Evolutionary conservation across 495 filamentous ascomycete genomes (phyloP), one percentile per base, ranked within the genome.

Genomic region (Aspergillus steynii): DNA sequence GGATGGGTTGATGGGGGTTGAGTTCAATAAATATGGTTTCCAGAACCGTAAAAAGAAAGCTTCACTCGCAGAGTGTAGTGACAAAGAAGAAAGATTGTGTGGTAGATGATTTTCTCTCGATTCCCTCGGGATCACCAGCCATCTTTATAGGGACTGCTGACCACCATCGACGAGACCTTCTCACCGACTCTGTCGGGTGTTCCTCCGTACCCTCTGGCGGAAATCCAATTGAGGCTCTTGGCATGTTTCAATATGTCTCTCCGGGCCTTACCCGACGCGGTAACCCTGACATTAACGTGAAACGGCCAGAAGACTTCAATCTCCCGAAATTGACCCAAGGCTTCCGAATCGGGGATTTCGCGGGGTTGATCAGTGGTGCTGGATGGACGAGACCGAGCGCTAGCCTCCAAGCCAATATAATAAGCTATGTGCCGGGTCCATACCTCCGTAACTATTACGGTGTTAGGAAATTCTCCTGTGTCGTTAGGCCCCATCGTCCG

Each of bases 191-290:
- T 7, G 10, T 52, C 50, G 15, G 20, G 7, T 26, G 12, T 53
- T 53, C 51, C 25, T n/a, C 26, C 50, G 15, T 29, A 31, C 4
- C 4, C 52, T 32, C 55, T 53, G 58, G 52, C 42, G 58, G 58
- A 60, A 60, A 10, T 56, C n/a, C 42, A 20, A 5, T 47, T 26
- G 6, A 47, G 14, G 15, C 58, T 31, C 58, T 47, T 60, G 51
- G 50, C 50, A n/a, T 28, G 58, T 60, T 55, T 59, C 51, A 29
- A 60, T 27, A 34, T 48, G 29, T 51, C 28, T n/a, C 10, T 50
- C 56, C 42, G 37, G 2, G 15, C 2, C 25, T 48, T 42, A 3
- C 20, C 27, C 31, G 8, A 45, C 15, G 1, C 29, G 48, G 55
- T 14, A 55, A 50, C 25, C 27, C 10, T 20, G 31, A 46, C 20